phyloP scores from a whole-genome alignment of 306 rosid species.

The Spatholobus suberectus region DNA sequence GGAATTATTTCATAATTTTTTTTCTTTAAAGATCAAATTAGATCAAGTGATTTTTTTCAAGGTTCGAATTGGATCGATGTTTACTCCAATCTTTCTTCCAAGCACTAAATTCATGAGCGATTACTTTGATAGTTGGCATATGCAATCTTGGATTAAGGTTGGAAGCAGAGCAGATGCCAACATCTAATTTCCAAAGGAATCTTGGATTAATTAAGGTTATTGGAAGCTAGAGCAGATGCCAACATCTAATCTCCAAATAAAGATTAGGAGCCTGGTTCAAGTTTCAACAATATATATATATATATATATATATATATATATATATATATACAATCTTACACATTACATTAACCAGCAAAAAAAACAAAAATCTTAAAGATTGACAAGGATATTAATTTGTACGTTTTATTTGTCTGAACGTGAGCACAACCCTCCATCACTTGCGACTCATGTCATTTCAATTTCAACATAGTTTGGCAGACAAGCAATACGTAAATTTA shows the following conservation, averaged over 20 bases:
- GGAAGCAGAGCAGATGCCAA: not conserved
- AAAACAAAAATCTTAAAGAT: not conserved
- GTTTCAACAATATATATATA: not conserved
- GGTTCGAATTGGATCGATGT: not conserved
- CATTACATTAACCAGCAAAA: not conserved
- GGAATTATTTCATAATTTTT: no score
- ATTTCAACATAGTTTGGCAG: slow-evolving; percentile 38
- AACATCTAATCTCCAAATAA: not conserved
- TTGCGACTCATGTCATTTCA: slow-evolving; percentile 35
- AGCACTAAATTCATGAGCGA: not conserved
- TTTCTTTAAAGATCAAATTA: no score
- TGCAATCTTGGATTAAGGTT: not conserved
- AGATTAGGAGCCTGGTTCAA: not conserved
- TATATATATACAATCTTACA: not conserved
- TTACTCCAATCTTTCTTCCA: not conserved
- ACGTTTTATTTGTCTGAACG: slow-evolving; percentile 8
- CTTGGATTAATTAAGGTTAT: not conserved
- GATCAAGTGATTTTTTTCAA: not conserved
- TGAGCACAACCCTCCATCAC: slow-evolving; percentile 36
- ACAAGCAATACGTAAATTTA: slow-evolving; percentile 14
- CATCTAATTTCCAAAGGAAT: not conserved
- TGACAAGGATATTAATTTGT: slow-evolving; percentile 11
- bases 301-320: no score
- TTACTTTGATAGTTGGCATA: not conserved
- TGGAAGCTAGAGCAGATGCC: not conserved